A percentile compares a stretch with the other conserved stretches of the same genome.
Evolutionary conservation across 2,329 filamentous ascomycete species (phyloP).

Genomic region (Arthrobotrys sphaeroides): DNA sequence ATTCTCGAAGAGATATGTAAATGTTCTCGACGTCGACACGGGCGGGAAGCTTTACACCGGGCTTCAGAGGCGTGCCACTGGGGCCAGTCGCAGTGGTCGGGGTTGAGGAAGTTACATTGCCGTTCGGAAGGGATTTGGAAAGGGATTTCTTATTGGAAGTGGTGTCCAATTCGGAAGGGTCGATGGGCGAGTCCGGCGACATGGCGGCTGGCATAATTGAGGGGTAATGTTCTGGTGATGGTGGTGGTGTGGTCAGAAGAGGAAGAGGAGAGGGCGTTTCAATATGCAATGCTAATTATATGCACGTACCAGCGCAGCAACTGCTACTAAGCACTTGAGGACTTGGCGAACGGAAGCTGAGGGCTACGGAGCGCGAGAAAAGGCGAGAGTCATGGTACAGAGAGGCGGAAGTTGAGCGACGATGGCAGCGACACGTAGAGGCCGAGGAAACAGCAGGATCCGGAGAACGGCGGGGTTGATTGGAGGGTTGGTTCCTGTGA

Average conservation of each 20-base stretch:
- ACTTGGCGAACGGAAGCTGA: conserved; percentile 4
- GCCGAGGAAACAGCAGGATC: not conserved
- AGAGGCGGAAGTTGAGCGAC: conserved; percentile 9
- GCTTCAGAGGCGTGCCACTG: conserved; percentile 38
- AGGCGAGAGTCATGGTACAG: conserved; percentile 39
- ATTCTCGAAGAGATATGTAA: conserved; percentile 51
- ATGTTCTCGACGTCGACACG: conserved; percentile 54
- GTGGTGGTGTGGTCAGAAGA: conserved; percentile 2
- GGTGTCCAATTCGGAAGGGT: conserved; percentile 47
- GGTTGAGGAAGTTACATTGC: conserved; percentile 43
- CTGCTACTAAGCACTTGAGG: too few relatives aligned
- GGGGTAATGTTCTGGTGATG: conserved; percentile 17
- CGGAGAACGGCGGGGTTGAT: not conserved
- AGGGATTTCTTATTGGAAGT: conserved; percentile 32
- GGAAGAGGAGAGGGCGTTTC: too few relatives aligned
- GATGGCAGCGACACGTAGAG: not conserved
- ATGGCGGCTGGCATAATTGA: conserved; percentile 22
- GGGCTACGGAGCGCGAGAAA: conserved; percentile 35
- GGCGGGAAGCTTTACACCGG: conserved; percentile 49
- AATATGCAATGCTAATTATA: too few relatives aligned
- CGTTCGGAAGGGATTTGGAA: conserved; percentile 49
- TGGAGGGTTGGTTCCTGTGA: too few relatives aligned
- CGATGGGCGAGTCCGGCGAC: conserved; percentile 52
- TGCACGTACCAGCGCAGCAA: too few relatives aligned
- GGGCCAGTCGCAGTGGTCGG: conserved; percentile 45